Evolutionary conservation across 2,329 filamentous ascomycete species (phyloP).

Genomic region (Leptodontidium sp.): DNA sequence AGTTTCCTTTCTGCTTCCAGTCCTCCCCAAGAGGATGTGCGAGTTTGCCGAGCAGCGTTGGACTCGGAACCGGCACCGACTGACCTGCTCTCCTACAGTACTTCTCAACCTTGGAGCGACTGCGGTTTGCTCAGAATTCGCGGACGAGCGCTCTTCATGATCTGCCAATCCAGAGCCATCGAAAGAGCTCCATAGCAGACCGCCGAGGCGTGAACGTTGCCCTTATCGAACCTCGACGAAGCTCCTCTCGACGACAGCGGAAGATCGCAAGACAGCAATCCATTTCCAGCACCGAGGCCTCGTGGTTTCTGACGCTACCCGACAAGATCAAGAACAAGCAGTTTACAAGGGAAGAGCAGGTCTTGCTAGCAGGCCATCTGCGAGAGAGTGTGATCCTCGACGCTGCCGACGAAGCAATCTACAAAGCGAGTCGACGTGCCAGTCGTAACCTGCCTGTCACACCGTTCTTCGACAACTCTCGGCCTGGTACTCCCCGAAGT

Average conservation of each 20-base stretch:
- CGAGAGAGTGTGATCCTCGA: constrained; percentile 62
- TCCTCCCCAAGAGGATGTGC: constrained; percentile 11
- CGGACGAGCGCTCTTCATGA: constrained; percentile 46
- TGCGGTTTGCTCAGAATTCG: constrained; percentile 67
- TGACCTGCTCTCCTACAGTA: constrained; percentile 58
- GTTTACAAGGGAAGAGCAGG: constrained; percentile 76
- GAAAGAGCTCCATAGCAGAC: constrained; percentile 42
- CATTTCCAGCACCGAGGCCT: constrained; percentile 63
- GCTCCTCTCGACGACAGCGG: constrained; percentile 40
- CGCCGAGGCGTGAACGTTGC: constrained; percentile 42
- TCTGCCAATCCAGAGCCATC: constrained; percentile 41
- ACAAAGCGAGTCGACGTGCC: constrained; percentile 54
- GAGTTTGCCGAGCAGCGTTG: neutral
- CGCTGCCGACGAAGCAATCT: constrained; percentile 65
- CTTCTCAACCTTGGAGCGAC: constrained; percentile 76
- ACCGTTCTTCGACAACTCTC: constrained; percentile 45
- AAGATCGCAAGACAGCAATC: constrained; percentile 44
- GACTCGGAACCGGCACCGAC: constrained; percentile 17
- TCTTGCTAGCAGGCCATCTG: constrained; percentile 61
- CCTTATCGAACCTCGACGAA: constrained; percentile 40
- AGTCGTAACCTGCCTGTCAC: constrained; percentile 47
- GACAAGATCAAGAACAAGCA: constrained; percentile 76
- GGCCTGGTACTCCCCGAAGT: constrained; percentile 39
- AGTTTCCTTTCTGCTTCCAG: neutral
- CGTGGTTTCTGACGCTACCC: constrained; percentile 75